These are phyloP conservation scores for Mycena indigotica DNA, from an alignment of 768 basidiomycete species.

Conservation along the genomic window DNA sequence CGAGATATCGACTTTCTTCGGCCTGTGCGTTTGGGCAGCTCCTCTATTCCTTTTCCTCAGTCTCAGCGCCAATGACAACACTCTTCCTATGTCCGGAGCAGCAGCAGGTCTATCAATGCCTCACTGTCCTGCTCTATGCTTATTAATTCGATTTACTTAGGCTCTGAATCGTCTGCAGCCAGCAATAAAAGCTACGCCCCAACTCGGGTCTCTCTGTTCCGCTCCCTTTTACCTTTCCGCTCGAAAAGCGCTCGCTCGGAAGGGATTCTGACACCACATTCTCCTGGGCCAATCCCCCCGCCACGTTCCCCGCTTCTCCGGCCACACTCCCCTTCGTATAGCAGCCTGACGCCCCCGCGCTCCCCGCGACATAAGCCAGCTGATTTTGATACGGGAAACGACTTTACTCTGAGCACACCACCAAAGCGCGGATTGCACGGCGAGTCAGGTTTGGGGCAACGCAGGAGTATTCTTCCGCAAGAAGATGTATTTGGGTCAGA, in stretches of 20 bases:
- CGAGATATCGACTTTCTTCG: constrained; percentile 84
- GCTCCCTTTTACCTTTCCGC: constrained; percentile 60
- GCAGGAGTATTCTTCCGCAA: constrained; percentile 15
- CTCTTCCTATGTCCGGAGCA: constrained; percentile 69
- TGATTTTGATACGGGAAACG: constrained; percentile 38
- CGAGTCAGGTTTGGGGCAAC: constrained; percentile 16
- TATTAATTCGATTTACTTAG: constrained; percentile 30
- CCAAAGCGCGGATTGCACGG: constrained; percentile 37
- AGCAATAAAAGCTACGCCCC: constrained; percentile 8
- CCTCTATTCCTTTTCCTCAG: constrained; percentile 95
- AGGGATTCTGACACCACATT: constrained; percentile 70
- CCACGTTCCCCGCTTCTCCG: constrained; percentile 37
- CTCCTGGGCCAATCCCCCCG: constrained; percentile 40
- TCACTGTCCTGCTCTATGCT: constrained; percentile 17
- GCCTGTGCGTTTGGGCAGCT: constrained; percentile 82
- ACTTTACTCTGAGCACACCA: constrained; percentile 44
- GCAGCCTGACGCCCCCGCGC: constrained; percentile 37
- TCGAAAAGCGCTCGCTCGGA: constrained; percentile 52
- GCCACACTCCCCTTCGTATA: constrained; percentile 29
- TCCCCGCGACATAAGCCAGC: constrained; percentile 38
- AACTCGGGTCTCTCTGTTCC: constrained; percentile 62
- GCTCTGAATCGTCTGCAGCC: constrained; percentile 27
- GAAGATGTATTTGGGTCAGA: constrained; percentile 16
- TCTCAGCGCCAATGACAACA: constrained; percentile 95
- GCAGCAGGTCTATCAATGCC: constrained; percentile 33